These are phyloP conservation scores for Perkinsus marinus DNA, from an alignment of 169 alveolate species.

Conservation along the genomic window DNA sequence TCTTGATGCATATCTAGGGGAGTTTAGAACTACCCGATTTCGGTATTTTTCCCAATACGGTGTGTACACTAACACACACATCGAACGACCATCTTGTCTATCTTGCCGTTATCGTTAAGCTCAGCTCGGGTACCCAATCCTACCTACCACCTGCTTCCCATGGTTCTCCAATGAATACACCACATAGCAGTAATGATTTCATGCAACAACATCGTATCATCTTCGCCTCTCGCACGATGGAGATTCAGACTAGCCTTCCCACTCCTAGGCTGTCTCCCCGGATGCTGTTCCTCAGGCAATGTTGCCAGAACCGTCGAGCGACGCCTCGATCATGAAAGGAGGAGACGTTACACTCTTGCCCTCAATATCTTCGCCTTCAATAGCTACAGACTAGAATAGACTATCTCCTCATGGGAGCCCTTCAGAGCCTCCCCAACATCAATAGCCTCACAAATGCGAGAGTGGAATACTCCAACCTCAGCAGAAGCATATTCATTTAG, in stretches of 20 bases:
- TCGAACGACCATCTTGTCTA: background rate
- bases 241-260: background rate
- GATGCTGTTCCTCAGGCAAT: background rate
- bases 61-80: background rate
- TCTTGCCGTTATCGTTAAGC: background rate
- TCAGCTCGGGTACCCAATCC: background rate
- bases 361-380: too few relatives aligned
- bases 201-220: background rate
- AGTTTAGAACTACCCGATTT: background rate
- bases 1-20: background rate
- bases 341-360: background rate
- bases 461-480: background rate
- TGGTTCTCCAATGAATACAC: too few relatives aligned
- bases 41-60: too few relatives aligned
- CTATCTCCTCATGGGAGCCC: background rate
- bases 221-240: background rate
- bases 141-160: background rate
- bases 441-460: background rate
- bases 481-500: background rate
- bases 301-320: background rate
- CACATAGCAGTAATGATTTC: background rate
- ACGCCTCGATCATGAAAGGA: too few relatives aligned
- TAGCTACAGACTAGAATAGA: background rate
- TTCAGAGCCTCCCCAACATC: background rate
- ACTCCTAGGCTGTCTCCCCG: background rate